Conservation (phyloP, 1,284 basidiomycete species). For the Tilletiaria anomala region DNA sequence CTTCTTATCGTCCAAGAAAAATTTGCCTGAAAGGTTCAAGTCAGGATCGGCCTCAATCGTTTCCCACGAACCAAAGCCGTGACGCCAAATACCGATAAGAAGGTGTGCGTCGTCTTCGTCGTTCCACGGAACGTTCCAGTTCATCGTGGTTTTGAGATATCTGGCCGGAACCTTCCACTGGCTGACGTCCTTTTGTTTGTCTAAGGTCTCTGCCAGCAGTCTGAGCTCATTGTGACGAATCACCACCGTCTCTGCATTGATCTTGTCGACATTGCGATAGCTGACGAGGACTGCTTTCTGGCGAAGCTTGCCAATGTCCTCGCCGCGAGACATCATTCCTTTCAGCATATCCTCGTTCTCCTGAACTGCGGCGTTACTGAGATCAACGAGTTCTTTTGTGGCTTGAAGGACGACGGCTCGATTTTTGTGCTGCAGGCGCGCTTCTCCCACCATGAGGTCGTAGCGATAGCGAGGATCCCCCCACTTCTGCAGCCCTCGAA, state of each 20-base stretch:
- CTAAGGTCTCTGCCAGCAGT: conserved; percentile 57
- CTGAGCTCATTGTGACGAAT: conserved; percentile 78
- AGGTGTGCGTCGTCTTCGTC: conserved; percentile 83
- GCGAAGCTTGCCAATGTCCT: conserved; percentile 50
- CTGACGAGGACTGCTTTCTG: conserved; percentile 89
- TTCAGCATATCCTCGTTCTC: conserved; percentile 53
- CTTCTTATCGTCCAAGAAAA: no score
- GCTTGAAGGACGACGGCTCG: conserved; percentile 78
- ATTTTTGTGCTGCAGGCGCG: conserved; percentile 87
- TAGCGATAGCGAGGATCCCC: conserved; percentile 91
- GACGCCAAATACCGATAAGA: conserved; percentile 76
- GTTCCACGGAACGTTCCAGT: conserved; percentile 94
- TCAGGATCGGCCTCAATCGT: conserved; percentile 74
- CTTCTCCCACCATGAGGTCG: conserved; percentile 78
- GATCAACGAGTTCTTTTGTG: conserved; percentile 77
- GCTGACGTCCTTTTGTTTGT: conserved; percentile 45
- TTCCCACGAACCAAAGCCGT: conserved; percentile 97
- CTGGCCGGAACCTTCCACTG: conserved; percentile 71
- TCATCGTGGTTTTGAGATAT: conserved; percentile 76
- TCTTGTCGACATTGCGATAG: conserved; percentile 74
- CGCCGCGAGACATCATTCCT: conserved; percentile 53
- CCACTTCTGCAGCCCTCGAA: conserved; percentile 91
- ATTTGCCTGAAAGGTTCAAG: conserved; percentile 73
- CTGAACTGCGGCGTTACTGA: conserved; percentile 68
- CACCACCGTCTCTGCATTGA: conserved; percentile 97